Conservation (phyloP, 257 asterid species). For the Rhazya stricta region DNA sequence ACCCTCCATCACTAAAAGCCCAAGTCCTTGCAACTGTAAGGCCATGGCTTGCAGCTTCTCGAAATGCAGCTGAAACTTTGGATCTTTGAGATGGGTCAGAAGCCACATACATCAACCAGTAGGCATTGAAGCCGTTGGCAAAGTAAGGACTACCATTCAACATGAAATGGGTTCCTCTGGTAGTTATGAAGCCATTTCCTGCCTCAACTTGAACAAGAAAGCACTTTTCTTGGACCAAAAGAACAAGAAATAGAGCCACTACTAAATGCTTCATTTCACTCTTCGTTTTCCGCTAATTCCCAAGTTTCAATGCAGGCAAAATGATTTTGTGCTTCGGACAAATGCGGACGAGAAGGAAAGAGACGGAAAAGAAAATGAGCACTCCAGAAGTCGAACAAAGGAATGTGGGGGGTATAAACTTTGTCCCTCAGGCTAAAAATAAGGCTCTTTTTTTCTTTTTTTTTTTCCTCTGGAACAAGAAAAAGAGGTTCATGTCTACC, state of each 20-base stretch:
- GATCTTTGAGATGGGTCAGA: conserved; percentile 69
- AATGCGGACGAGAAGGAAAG: not conserved
- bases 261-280: conserved; percentile 39
- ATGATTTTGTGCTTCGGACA: not conserved
- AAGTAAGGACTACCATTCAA: conserved; percentile 61
- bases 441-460: conserved; percentile 1
- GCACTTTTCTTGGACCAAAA: conserved; percentile 43
- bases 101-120: conserved; percentile 85
- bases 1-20: conserved; percentile 94
- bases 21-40: conserved; percentile 86
- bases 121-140: conserved; percentile 92
- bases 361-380: not conserved
- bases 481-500: too few relatives aligned
- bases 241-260: conserved; percentile 25
- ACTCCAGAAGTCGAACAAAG: conserved; percentile 8
- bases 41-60: conserved; percentile 67
- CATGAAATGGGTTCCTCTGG: conserved; percentile 63
- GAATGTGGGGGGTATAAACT: conserved; percentile 18
- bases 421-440: not conserved
- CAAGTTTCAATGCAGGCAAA: not conserved
- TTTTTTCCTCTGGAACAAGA: too few relatives aligned
- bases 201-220: conserved; percentile 29
- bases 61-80: conserved; percentile 65
- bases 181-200: conserved; percentile 49
- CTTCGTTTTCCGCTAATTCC: not conserved